Evolutionary conservation across 1,284 basidiomycete species (phyloP), one percentile per base, ranked within the genome.

Genomic region (Neonothopanus nambi): DNA sequence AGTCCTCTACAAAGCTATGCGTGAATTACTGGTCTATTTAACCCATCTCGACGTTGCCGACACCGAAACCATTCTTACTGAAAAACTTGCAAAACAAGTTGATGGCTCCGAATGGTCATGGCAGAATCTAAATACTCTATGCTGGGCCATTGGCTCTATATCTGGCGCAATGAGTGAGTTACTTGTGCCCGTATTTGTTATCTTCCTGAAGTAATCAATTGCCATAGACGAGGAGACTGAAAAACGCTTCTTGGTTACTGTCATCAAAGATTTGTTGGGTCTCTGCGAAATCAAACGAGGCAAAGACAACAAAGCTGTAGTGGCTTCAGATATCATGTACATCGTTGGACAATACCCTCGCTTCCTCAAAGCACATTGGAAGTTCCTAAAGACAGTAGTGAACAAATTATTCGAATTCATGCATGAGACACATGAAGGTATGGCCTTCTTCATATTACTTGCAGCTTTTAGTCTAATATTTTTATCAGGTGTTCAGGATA

Each of bases 361-460:
- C 30, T 99, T 99, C 87, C 85, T 99, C 66, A 99, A 99, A 71
- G 97, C 97, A 20, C 97, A 99, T 70, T 99, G 97, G 97, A 99
- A 98, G 76, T 99, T 99, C 84, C 77, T 99, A 69, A 99, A 99
- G 80, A 99, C 97, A 3, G 97, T 99, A 47, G 97, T 99, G 60
- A 99, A 99, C 79, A 99, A 99, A 74, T 80, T 99, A 17, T 99
- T 99, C 71, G 97, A 99, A 71, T 99, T 99, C 70, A 99, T 99
- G 95, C 97, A 99, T 74, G 97, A 99, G 76, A 98, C 94, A 0
- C 97, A 99, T 67, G 97, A 99, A 77, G 95, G 94, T 86, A 56
- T 52, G 70, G 62, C 18, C 30, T 9, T 33, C 9, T 11, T 33
- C 30, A 9, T 33, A 6, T 52, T 15, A 8, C 45, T 57, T 36